These are phyloP conservation scores for Theobroma cacao DNA, from an alignment of 345 rosid species.

Conservation along the genomic window DNA sequence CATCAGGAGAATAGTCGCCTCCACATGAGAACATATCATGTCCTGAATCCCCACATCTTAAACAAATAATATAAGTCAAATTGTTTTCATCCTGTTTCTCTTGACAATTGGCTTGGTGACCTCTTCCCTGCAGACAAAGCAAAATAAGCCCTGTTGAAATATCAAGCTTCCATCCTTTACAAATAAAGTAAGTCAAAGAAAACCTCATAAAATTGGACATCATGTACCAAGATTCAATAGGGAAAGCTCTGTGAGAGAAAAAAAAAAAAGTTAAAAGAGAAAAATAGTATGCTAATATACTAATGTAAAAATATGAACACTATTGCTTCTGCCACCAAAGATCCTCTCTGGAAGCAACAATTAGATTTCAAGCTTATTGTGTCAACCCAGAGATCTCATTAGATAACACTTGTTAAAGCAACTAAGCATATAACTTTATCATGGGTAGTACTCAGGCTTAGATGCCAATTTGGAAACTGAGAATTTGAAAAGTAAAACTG, in stretches of 20 bases:
- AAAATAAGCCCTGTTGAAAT: conserved; percentile 11
- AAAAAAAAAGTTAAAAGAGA: neutral
- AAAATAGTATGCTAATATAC: neutral
- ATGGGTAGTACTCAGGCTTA: neutral
- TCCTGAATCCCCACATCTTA: conserved; percentile 28
- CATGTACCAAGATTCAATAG: neutral
- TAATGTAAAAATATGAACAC: neutral
- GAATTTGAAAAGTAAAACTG: neutral
- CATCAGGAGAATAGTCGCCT: conserved; percentile 23
- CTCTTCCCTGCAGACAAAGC: conserved; percentile 15
- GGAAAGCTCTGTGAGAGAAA: neutral
- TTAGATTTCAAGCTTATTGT: neutral
- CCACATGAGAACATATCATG: conserved; percentile 35
- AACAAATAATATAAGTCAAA: conserved; percentile 12
- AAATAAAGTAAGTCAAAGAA: neutral
- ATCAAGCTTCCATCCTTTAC: neutral
- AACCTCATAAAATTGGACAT: neutral
- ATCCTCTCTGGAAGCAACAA: neutral
- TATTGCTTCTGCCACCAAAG: neutral
- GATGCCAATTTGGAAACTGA: neutral
- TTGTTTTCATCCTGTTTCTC: conserved; percentile 2
- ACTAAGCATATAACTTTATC: neutral
- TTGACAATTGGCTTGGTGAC: neutral
- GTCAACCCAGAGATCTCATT: neutral
- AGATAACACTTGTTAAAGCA: neutral